A percentile compares a stretch with the other conserved stretches of the same genome.
Evolutionary conservation across 345 rosid genomes (phyloP).

Genomic region (Mallotus nudiflorus): DNA sequence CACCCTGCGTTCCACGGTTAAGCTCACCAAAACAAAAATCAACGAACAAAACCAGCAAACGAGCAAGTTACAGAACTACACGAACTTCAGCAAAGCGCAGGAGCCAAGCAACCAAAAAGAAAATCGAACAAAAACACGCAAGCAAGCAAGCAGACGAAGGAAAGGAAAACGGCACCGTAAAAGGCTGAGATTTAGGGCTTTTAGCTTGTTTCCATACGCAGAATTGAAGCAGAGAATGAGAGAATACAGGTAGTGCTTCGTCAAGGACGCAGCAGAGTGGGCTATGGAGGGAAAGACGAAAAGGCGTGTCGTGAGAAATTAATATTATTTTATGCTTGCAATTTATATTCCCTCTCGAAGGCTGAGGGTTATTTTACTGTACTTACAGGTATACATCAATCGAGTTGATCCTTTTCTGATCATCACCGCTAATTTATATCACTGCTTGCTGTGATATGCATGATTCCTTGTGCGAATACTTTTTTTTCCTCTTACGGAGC

Average conservation of each 20-base stretch:
- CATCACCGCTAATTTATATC: neutral
- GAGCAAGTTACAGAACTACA: neutral
- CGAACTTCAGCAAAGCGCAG: neutral
- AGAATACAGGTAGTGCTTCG: too few relatives aligned
- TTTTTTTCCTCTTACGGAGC: too few relatives aligned
- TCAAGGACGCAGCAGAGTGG: too few relatives aligned
- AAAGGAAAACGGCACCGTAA: neutral
- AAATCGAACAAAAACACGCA: neutral
- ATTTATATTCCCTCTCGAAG: neutral
- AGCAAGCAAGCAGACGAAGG: neutral
- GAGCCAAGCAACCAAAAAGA: neutral
- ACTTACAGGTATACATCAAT: neutral
- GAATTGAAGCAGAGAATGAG: too few relatives aligned
- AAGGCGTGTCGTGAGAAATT: too few relatives aligned
- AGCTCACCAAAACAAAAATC: neutral
- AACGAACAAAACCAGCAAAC: neutral
- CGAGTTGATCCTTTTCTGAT: neutral
- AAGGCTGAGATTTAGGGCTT: too few relatives aligned
- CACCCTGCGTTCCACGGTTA: neutral
- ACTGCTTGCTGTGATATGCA: neutral
- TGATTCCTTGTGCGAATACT: too few relatives aligned
- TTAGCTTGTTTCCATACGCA: too few relatives aligned
- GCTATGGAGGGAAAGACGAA: conserved; percentile 4
- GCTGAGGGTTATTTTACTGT: neutral
- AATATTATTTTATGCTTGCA: neutral